These are phyloP conservation scores for Trichoderma sp. DNA, from an alignment of 2,329 filamentous ascomycete genomes.

Conservation along the genomic window DNA sequence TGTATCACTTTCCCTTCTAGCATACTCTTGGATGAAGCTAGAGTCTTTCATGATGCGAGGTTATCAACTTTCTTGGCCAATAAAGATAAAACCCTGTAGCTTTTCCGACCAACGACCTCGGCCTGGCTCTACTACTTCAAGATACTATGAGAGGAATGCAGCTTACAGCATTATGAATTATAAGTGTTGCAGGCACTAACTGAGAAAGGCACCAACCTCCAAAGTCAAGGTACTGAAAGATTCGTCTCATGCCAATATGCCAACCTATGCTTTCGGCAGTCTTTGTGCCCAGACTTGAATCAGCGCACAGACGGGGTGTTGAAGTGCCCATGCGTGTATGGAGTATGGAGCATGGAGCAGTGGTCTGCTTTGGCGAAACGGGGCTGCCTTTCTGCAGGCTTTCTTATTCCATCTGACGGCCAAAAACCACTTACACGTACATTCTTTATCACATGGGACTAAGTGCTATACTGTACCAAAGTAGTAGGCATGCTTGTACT, in stretches of 20 bases:
- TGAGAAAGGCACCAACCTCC: not conserved
- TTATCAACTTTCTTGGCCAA: not conserved
- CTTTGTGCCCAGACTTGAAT: not conserved
- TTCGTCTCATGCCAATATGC: not conserved
- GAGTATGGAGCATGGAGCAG: not conserved
- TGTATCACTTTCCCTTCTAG: not conserved
- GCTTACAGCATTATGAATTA: not conserved
- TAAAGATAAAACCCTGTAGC: not conserved
- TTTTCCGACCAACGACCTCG: not conserved
- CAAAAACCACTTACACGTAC: not conserved
- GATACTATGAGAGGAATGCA: not conserved
- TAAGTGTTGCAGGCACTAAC: not conserved
- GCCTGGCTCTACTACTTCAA: not conserved
- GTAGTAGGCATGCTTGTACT: too few relatives aligned
- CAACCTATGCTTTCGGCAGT: not conserved
- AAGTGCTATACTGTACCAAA: not conserved
- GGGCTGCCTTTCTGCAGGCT: not conserved
- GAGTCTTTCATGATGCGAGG: not conserved
- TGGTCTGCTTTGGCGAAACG: not conserved
- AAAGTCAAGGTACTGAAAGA: not conserved
- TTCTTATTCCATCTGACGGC: not conserved
- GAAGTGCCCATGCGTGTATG: not conserved
- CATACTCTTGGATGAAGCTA: not conserved
- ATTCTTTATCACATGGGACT: not conserved
- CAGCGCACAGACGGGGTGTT: not conserved